Evolutionary conservation across 2,329 filamentous ascomycete genomes (phyloP).

Genomic region (Penicillium sp.): DNA sequence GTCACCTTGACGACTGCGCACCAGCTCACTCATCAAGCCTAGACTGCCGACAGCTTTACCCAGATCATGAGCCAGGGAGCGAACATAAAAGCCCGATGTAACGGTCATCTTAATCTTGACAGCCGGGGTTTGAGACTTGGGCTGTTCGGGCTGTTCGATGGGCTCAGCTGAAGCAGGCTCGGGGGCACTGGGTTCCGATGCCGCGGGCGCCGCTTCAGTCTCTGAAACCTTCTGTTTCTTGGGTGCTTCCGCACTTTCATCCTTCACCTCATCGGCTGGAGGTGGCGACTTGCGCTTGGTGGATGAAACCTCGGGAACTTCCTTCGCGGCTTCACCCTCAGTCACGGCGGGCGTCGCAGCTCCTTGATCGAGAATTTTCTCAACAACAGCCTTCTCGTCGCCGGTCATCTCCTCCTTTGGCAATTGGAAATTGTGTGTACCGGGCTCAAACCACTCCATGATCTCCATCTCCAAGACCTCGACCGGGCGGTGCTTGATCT

Average conservation of each 20-base stretch:
- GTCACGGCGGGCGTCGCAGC: conserved; percentile 31
- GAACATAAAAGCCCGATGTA: conserved; percentile 94
- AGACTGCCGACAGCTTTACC: conserved; percentile 79
- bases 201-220: conserved; percentile 22
- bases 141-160: conserved; percentile 18
- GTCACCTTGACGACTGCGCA: conserved; percentile 77
- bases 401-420: conserved; percentile 75
- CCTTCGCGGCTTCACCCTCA: conserved; percentile 30
- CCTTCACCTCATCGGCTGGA: conserved; percentile 22
- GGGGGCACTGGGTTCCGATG: conserved; percentile 12
- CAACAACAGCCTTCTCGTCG: conserved; percentile 73
- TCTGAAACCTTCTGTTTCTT: conserved; percentile 38
- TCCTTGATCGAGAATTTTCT: conserved; percentile 59
- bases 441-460: conserved; percentile 80
- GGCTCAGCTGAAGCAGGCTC: conserved; percentile 14
- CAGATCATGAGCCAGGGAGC: conserved; percentile 89
- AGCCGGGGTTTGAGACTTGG: conserved; percentile 59
- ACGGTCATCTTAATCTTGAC: conserved; percentile 86
- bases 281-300: conserved; percentile 40
- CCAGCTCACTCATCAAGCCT: conserved; percentile 81
- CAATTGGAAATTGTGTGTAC: conserved; percentile 76
- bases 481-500: conserved; percentile 79
- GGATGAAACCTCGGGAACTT: conserved; percentile 15
- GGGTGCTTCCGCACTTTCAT: conserved; percentile 17
- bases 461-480: conserved; percentile 77